A percentile compares a stretch with the other conserved stretches of the same genome.
Conservation (phyloP, 768 basidiomycete species). For the Amylocystis lapponica region DNA sequence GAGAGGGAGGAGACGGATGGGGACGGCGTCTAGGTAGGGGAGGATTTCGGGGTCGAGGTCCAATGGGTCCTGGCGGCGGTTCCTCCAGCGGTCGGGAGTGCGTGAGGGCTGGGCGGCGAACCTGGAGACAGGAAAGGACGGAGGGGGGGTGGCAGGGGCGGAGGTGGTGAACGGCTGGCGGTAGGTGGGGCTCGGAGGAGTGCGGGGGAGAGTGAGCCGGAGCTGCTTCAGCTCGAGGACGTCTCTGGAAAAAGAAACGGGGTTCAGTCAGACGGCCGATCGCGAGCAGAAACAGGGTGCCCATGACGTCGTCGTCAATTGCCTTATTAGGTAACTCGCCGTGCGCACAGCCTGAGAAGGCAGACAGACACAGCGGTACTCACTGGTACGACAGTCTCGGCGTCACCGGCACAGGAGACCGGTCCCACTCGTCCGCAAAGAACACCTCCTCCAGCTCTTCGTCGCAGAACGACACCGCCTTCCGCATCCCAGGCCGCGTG, state of each 20-base stretch:
- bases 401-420: constrained; percentile 63
- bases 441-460: constrained; percentile 52
- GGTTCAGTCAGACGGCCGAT: constrained; percentile 3
- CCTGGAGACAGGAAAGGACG: constrained; percentile 34
- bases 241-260: constrained; percentile 11
- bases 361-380: constrained; percentile 25
- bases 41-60: constrained; percentile 24
- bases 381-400: constrained; percentile 61
- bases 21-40: constrained; percentile 38
- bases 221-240: constrained; percentile 63
- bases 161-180: constrained; percentile 24
- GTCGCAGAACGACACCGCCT: constrained; percentile 60
- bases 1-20: constrained; percentile 59
- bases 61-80: constrained; percentile 14
- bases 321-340: constrained; percentile 1
- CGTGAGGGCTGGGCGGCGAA: constrained; percentile 28
- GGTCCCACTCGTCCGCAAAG: constrained; percentile 74
- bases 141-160: constrained; percentile 31
- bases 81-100: constrained; percentile 38
- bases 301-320: not conserved
- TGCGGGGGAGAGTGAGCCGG: constrained; percentile 55
- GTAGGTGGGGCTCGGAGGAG: constrained; percentile 12
- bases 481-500: constrained; percentile 24
- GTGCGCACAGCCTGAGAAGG: not conserved
- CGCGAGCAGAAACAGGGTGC: not conserved